Conservation (phyloP, 306 rosid species). For the Cyclanthera cordifolia region DNA sequence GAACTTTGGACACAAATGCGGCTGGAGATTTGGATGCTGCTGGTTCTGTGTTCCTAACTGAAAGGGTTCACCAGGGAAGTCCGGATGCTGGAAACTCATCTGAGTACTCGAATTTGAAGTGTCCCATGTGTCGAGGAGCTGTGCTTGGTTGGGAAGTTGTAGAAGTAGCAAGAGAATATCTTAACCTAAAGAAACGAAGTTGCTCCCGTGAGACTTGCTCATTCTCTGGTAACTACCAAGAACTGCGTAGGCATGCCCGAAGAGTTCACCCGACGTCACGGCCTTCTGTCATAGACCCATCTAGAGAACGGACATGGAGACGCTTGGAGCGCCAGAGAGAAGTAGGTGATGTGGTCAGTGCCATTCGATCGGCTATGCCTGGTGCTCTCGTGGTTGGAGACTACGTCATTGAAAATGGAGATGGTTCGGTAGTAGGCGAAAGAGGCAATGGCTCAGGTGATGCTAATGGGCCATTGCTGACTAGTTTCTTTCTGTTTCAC, state of each 20-base stretch:
- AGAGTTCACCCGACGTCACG: constrained; percentile 70
- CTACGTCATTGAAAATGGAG: constrained; percentile 79
- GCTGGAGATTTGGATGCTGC: constrained; percentile 51
- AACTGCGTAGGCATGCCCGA: constrained; percentile 83
- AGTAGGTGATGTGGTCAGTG: constrained; percentile 81
- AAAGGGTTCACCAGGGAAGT: constrained; percentile 51
- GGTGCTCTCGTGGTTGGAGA: constrained; percentile 85
- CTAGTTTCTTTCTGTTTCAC: constrained; percentile 62
- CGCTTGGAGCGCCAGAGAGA: constrained; percentile 80
- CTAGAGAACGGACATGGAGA: constrained; percentile 71
- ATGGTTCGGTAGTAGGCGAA: constrained; percentile 39
- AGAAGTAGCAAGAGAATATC: constrained; percentile 76
- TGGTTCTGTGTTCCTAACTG: constrained; percentile 66
- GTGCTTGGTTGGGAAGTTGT: constrained; percentile 74
- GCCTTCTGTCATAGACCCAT: constrained; percentile 67
- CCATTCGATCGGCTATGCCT: constrained; percentile 73
- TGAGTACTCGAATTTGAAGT: constrained; percentile 47
- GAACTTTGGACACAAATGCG: constrained; percentile 41
- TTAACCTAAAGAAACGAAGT: constrained; percentile 74
- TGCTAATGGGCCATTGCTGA: constrained; percentile 51
- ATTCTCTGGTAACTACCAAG: constrained; percentile 72
- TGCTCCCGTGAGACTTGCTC: constrained; percentile 83
- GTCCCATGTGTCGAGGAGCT: constrained; percentile 77
- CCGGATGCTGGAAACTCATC: constrained; percentile 49
- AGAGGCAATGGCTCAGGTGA: constrained; percentile 35